Evolutionary conservation across 768 basidiomycete genomes (phyloP), one percentile per base, ranked within the genome.

Genomic region (Ephemerocybe angulata): DNA sequence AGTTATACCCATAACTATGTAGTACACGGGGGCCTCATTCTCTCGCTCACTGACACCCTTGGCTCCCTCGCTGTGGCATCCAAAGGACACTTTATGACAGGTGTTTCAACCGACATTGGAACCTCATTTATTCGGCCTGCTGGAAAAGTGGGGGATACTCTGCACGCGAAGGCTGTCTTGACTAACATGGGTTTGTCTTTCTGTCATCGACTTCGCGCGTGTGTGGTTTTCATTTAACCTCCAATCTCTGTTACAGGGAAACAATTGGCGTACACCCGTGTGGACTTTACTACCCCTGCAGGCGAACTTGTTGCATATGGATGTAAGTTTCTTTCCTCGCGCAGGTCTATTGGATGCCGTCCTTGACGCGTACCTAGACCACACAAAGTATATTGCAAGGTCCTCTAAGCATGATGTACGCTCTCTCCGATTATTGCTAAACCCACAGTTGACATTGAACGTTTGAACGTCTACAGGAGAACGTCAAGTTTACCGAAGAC

Each of bases 21-120:
- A 67, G 87, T 87, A 22, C 90, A 93, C 60, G 91, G 91, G 17
- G 91, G 91, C 21, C 77, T 93, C 33, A 81, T 93, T 59, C 67
- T 89, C 64, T 90, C 90, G 8, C 72, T 93, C 28, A 92, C 91
- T 4, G 91, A 93, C 67, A 91, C 90, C 13, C 69, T 93, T 17
- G 90, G 91, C 3, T 92, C 90, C 1, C 79, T 93, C 17, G 90
- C 87, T n/a, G 82, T 93, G 24, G 87, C 90, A 1, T 81, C 85
- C 13, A 85, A 85, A 58, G 91, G 91, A 2, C 85, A 90, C 8
- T 93, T 73, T 63, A 90, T 91, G 90, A 93, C 91, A 0, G 90
- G 91, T 15, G 90, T 93, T 10, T 90, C 88, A 2, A 90, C 89
- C 3, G 90, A 93, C 65, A 83, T 93, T 58, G 85, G 77, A 22